Evolutionary conservation across 202 grass and related monocot genomes (phyloP).

Genomic region (Digitaria exilis): DNA sequence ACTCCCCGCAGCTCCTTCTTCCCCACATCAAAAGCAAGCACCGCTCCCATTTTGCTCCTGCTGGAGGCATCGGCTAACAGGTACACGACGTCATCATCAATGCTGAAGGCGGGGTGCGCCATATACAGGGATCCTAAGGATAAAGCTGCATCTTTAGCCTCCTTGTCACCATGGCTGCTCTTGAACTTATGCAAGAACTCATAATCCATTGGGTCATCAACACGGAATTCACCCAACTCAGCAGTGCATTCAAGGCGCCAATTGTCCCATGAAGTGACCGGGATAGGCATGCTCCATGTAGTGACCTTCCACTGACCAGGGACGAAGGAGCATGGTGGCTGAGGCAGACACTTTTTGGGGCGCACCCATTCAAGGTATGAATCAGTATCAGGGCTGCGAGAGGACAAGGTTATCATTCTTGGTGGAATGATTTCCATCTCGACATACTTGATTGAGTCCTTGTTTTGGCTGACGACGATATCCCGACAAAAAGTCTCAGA

Average conservation of each 20-base stretch:
- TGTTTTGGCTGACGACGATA: not conserved
- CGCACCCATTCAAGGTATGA: not conserved
- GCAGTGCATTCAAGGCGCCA: not conserved
- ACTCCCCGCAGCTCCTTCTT: not conserved
- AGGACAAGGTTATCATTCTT: not conserved
- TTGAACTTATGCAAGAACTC: not conserved
- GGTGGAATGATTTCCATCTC: not conserved
- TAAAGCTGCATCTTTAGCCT: not conserved
- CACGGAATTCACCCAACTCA: not conserved
- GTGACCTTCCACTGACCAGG: not conserved
- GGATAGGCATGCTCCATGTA: conserved; percentile 12
- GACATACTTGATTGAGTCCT: conserved; percentile 1
- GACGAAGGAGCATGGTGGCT: not conserved
- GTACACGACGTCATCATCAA: not conserved
- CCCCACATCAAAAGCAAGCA: not conserved
- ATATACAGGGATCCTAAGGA: not conserved
- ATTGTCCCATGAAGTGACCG: not conserved
- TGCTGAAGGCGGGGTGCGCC: not conserved
- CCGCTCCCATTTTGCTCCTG: not conserved
- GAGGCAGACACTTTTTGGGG: too few species aligned
- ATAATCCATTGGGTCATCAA: not conserved
- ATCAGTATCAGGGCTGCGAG: not conserved
- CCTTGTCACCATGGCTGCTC: not conserved
- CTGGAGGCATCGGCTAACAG: not conserved
- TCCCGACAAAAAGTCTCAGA: not conserved